phyloP scores from a whole-genome alignment of 495 filamentous ascomycete species.

The Aspergillus sparsus region DNA sequence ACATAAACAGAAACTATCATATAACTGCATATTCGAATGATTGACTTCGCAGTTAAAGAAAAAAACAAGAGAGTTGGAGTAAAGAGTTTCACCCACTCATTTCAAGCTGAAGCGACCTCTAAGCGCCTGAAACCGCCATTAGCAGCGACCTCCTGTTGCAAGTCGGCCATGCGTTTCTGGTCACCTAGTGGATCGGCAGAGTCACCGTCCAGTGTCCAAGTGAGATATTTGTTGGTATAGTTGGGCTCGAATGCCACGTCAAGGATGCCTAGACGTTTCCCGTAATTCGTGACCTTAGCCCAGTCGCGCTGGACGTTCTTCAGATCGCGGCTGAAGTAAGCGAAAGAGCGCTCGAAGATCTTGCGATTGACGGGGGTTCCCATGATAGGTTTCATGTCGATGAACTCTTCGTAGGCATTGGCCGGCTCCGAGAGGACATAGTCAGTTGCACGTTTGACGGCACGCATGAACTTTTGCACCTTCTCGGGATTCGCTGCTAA shows the following conservation, averaged over 20 bases:
- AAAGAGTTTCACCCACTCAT: not conserved
- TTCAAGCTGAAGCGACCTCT: constrained; percentile 37
- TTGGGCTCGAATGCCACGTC: constrained; percentile 59
- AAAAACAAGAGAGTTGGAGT: not conserved
- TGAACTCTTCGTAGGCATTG: constrained; percentile 61
- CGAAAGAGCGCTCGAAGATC: constrained; percentile 72
- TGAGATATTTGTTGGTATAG: constrained; percentile 66
- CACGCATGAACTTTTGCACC: constrained; percentile 59
- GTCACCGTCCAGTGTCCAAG: constrained; percentile 61
- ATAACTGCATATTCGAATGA: not conserved
- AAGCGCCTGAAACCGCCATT: constrained; percentile 50
- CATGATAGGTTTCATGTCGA: constrained; percentile 69
- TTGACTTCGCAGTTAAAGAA: not conserved
- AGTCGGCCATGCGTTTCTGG: constrained; percentile 63
- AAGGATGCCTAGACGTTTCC: constrained; percentile 64
- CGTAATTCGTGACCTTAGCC: constrained; percentile 69
- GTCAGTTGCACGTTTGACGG: constrained; percentile 66
- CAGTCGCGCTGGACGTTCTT: constrained; percentile 71
- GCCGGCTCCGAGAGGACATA: constrained; percentile 61
- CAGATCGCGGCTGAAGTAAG: constrained; percentile 68
- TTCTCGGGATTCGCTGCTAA: constrained; percentile 60
- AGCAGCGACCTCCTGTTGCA: constrained; percentile 58
- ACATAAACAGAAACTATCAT: not conserved
- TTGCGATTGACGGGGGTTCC: constrained; percentile 63
- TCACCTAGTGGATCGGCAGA: constrained; percentile 63